phyloP scores from a whole-genome alignment of 2,329 filamentous ascomycete species.

The Aureobasidium uvarum region DNA sequence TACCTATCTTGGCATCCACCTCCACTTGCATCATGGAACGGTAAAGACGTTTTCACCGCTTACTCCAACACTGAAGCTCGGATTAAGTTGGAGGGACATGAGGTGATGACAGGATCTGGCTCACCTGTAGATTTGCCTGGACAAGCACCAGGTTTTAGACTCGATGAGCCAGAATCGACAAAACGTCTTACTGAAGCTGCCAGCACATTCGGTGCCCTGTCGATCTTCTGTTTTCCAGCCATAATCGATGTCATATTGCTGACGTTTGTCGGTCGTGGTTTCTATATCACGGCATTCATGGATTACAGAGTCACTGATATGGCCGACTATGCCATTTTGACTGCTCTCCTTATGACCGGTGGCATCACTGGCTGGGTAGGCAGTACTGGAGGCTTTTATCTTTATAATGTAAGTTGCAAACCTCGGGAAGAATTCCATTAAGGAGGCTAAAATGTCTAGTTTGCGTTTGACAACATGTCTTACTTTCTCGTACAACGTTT shows the following conservation, averaged over 20 bases:
- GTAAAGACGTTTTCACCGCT: constrained; percentile 30
- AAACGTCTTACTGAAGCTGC: constrained; percentile 3
- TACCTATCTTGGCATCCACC: constrained; percentile 27
- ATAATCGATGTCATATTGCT: constrained; percentile 61
- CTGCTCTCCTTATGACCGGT: constrained; percentile 54
- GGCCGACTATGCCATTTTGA: constrained; percentile 29
- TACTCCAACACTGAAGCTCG: constrained; percentile 34
- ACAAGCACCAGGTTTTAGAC: constrained; percentile 26
- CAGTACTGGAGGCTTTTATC: constrained; percentile 61
- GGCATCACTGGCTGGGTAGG: constrained; percentile 64
- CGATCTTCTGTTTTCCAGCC: constrained; percentile 61
- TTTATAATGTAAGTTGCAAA: constrained; percentile 30
- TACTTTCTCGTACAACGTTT: constrained; percentile 29
- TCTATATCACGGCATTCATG: constrained; percentile 62
- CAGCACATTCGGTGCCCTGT: constrained; percentile 28
- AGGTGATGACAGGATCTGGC: constrained; percentile 27
- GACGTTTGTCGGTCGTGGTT: constrained; percentile 58
- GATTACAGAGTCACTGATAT: constrained; percentile 28
- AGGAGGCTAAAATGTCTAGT: not conserved
- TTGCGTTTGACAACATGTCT: constrained; percentile 30
- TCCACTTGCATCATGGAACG: constrained; percentile 29
- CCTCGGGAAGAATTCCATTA: too few relatives aligned
- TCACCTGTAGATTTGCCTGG: constrained; percentile 26
- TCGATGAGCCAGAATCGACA: constrained; percentile 27
- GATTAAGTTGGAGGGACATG: constrained; percentile 27